These are phyloP conservation scores for Udeniomyces megalosporus DNA, from an alignment of 768 basidiomycete species.

Conservation along the genomic window DNA sequence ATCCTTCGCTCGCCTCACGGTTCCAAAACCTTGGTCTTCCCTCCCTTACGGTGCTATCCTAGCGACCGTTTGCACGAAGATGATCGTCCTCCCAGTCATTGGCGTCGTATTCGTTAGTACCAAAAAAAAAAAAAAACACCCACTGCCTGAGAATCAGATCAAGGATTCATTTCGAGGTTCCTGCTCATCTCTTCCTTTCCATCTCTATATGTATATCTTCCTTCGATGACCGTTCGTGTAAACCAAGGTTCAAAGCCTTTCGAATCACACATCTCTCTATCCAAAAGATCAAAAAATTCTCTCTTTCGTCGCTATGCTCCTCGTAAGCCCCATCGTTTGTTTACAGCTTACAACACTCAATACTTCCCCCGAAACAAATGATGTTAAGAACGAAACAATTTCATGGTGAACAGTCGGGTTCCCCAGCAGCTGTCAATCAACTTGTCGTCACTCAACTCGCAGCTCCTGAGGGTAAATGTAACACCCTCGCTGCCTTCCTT, in stretches of 20 bases:
- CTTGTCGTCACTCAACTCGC: slow-evolving; percentile 36
- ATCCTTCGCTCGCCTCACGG: slow-evolving; percentile 32
- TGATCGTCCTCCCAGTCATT: slow-evolving; percentile 34
- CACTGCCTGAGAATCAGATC: too few species aligned
- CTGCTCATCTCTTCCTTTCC: too few species aligned
- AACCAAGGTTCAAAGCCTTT: slow-evolving; percentile 22
- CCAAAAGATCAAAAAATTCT: slow-evolving; percentile 32
- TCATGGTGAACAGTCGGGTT: slow-evolving; percentile 27
- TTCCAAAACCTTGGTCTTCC: slow-evolving; percentile 29
- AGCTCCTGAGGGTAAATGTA: slow-evolving; percentile 35
- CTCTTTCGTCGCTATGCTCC: slow-evolving; percentile 36
- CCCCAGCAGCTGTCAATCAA: slow-evolving; percentile 37
- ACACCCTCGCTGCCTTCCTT: slow-evolving; percentile 36
- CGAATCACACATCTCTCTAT: slow-evolving; percentile 28
- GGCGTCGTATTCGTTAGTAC: slow-evolving; percentile 32
- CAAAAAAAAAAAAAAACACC: too few species aligned
- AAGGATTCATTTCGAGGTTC: too few species aligned
- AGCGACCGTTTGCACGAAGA: background rate
- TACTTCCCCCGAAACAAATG: too few species aligned
- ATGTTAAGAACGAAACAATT: too few species aligned
- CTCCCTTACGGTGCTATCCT: slow-evolving; percentile 25
- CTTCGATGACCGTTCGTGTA: too few species aligned
- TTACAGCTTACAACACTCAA: background rate
- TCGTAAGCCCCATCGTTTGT: slow-evolving; percentile 15
- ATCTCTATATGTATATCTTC: too few species aligned